Evolutionary conservation across 2,329 filamentous ascomycete species (phyloP), one percentile per base, ranked within the genome.

Genomic region (Verticillium isaacii): DNA sequence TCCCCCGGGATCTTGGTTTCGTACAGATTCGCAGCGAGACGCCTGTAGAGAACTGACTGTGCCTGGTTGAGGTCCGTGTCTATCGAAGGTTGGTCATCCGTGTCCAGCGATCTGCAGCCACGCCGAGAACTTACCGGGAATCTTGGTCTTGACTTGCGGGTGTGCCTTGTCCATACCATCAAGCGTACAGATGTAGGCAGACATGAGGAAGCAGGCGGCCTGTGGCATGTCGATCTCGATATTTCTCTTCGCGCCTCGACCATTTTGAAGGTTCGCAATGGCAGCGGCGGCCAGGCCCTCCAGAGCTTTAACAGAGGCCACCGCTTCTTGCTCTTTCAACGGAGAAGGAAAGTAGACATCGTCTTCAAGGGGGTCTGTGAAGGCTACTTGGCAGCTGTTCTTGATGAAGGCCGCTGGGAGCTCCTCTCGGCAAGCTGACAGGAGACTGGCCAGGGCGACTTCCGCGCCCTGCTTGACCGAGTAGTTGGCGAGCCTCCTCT

Each of bases 1-100:
- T 85, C 79, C 25, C 80, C 82, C 11, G 78, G 75, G 32, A 78
- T 82, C 70, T 83, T 85, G 14, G 87, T 89, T 67, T 82, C 78
- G 73, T 89, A 89, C 1, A 89, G 74, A 65, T 89, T 89, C 17
- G 87, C 87, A 17, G 86, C 88, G 65, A 89, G 76, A 59, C 87
- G 82, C 36, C 87, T 83, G 70, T 90, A 90, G 17, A 84, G 77
- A 62, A 85, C 84, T 7, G 87, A 88, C 71, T 90, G 88, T 5
- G 88, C 87, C 64, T 81, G 75, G 37, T 88, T 76, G 32, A 89
- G 74, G 71, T 90, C 88, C 66, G 87, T 90, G 68, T 89, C 87
- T 89, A 64, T 32, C 36, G 61, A 41, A 39, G 12, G 23, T 39
- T 25, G 56, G 29, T 60, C 39, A 17, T 9, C 19, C 4, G 11